These are phyloP conservation scores for Solidago caesia DNA, from an alignment of 129 eudicot genomes.

Conservation along the genomic window DNA sequence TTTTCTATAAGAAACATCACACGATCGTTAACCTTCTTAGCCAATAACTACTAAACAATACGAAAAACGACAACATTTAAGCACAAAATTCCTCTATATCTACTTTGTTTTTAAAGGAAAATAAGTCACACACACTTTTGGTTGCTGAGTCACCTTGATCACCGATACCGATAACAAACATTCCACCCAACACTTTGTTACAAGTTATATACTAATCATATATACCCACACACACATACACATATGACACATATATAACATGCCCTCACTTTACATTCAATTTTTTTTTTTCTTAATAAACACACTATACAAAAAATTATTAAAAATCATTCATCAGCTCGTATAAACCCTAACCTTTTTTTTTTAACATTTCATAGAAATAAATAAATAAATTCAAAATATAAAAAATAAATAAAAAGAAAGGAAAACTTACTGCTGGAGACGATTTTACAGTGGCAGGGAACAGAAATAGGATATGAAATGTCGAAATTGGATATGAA, in stretches of 20 bases:
- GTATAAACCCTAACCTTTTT: neutral
- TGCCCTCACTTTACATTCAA: no score
- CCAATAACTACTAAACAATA: neutral
- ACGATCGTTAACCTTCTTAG: neutral
- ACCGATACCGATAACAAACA: slow-evolving; percentile 6
- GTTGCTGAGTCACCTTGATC: neutral
- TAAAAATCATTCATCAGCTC: neutral
- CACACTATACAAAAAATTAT: neutral
- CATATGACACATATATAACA: no score
- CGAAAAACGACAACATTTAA: neutral
- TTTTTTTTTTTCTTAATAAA: no score
- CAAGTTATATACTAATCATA: neutral
- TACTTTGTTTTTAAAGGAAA: no score
- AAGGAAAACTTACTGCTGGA: slow-evolving; percentile 71
- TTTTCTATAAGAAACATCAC: no score
- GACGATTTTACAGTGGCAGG: slow-evolving; percentile 84
- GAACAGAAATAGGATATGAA: slow-evolving; percentile 70
- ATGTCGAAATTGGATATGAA: slow-evolving; percentile 50
- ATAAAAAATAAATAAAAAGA: neutral
- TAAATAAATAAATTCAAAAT: neutral
- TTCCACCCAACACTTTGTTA: slow-evolving; percentile 14
- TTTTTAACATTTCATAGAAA: neutral
- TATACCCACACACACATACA: no score
- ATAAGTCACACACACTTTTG: no score
- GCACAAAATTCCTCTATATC: neutral